Percentiles rank a stretch among this genome's conserved stretches.
phyloP scores from a whole-genome alignment of 2,329 filamentous ascomycete genomes.

The Venturia carpophila region DNA sequence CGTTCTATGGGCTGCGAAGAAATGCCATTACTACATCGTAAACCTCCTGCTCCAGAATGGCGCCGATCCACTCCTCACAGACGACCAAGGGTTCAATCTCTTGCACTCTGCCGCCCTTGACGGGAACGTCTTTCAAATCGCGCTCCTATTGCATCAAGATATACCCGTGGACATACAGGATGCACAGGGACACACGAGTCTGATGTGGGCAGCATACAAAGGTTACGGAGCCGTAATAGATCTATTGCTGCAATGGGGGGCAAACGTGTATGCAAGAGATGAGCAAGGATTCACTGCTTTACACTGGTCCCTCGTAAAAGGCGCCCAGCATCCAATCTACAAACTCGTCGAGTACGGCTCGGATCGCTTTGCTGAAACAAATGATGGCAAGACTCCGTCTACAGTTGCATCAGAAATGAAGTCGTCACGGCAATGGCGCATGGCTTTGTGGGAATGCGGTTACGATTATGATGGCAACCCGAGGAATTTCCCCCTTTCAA shows the following conservation, averaged over 20 bases:
- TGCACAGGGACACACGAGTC: slow-evolving; percentile 79
- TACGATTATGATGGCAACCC: slow-evolving; percentile 72
- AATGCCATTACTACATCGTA: slow-evolving; percentile 94
- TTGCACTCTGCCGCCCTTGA: slow-evolving; percentile 96
- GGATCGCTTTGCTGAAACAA: slow-evolving; percentile 83
- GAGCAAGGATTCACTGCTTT: slow-evolving; percentile 90
- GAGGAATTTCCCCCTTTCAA: slow-evolving; percentile 64
- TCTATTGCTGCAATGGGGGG: slow-evolving; percentile 87
- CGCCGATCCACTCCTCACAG: slow-evolving; percentile 84
- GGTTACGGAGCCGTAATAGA: slow-evolving; percentile 89
- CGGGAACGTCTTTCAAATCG: slow-evolving; percentile 83
- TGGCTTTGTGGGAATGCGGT: slow-evolving; percentile 74
- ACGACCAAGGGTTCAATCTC: slow-evolving; percentile 96
- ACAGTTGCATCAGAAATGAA: slow-evolving; percentile 86
- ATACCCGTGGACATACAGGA: slow-evolving; percentile 90
- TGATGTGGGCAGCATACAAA: slow-evolving; percentile 99
- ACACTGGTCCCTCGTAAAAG: slow-evolving; percentile 95
- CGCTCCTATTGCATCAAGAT: slow-evolving; percentile 86
- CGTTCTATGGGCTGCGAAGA: slow-evolving; percentile 92
- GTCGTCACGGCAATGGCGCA: slow-evolving; percentile 71
- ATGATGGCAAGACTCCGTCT: slow-evolving; percentile 81
- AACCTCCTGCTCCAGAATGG: slow-evolving; percentile 85
- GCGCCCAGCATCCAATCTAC: slow-evolving; percentile 78
- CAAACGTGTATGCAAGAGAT: slow-evolving; percentile 82
- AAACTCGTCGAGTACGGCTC: slow-evolving; percentile 94